Evolutionary conservation across 2,329 filamentous ascomycete species (phyloP).

Genomic region (Venturia oleaginea): DNA sequence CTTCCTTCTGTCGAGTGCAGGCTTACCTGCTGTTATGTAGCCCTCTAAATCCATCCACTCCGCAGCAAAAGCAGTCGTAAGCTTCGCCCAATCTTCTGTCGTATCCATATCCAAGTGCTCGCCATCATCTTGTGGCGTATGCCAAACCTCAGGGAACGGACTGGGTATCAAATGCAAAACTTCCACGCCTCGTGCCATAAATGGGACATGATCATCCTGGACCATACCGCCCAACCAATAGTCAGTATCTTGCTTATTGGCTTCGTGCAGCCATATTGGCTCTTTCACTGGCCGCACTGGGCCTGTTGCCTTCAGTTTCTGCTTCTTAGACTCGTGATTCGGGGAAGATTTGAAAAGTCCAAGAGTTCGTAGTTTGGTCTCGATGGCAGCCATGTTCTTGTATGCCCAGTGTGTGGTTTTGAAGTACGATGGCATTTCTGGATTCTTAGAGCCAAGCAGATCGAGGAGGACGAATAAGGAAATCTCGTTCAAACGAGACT

Average conservation of each 20-base stretch:
- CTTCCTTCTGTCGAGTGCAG: conserved; percentile 10
- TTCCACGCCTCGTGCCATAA: conserved; percentile 76
- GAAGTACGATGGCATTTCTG: conserved; percentile 76
- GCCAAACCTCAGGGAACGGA: conserved; percentile 80
- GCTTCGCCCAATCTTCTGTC: conserved; percentile 77
- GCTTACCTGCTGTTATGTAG: conserved; percentile 27
- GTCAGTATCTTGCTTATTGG: conserved; percentile 46
- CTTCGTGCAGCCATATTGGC: conserved; percentile 56
- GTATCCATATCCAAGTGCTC: conserved; percentile 73
- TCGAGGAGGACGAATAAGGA: conserved; percentile 57
- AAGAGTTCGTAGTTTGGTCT: conserved; percentile 62
- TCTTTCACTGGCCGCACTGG: conserved; percentile 19
- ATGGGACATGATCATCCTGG: conserved; percentile 85
- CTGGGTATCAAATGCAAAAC: conserved; percentile 81
- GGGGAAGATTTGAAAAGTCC: conserved; percentile 56
- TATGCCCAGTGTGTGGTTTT: conserved; percentile 92
- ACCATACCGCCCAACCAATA: conserved; percentile 45
- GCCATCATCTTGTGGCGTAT: conserved; percentile 73
- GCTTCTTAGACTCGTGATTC: conserved; percentile 35
- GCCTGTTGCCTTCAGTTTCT: conserved; percentile 22
- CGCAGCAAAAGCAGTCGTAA: conserved; percentile 73
- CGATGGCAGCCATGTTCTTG: conserved; percentile 61
- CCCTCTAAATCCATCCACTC: conserved; percentile 86
- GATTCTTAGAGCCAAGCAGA: conserved; percentile 63
- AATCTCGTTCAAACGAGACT: conserved; percentile 43